These are phyloP conservation scores for Claviceps quebecensis DNA, from an alignment of 2,329 filamentous ascomycete species.

Conservation along the genomic window DNA sequence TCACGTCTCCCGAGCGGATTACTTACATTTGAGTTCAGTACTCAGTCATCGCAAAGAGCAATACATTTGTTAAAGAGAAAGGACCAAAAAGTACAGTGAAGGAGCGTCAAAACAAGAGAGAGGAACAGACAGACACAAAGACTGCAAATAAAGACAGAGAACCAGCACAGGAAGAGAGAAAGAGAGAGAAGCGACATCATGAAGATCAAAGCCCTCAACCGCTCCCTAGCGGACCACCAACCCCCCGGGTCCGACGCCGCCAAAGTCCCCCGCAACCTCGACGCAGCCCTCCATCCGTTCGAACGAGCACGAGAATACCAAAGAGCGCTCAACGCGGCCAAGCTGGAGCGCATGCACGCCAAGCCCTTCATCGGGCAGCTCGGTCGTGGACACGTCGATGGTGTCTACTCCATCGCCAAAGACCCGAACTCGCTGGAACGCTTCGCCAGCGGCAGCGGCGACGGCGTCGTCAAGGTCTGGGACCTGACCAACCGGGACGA, in stretches of 20 bases:
- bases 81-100: no score
- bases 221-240: constrained; percentile 50
- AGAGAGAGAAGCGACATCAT: constrained; percentile 11
- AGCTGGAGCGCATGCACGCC: constrained; percentile 82
- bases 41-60: no score
- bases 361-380: constrained; percentile 67
- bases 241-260: constrained; percentile 51
- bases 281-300: constrained; percentile 79
- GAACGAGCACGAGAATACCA: constrained; percentile 68
- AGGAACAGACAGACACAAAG: background rate
- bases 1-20: background rate
- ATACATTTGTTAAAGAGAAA: no score
- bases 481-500: constrained; percentile 59
- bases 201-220: constrained; percentile 55
- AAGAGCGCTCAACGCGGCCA: constrained; percentile 59
- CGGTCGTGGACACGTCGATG: constrained; percentile 83
- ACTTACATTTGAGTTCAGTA: background rate
- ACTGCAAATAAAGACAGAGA: background rate
- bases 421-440: constrained; percentile 61
- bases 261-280: constrained; percentile 57
- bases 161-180: background rate
- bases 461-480: constrained; percentile 92
- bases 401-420: constrained; percentile 64
- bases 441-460: constrained; percentile 73
- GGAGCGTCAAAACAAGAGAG: background rate